Conservation (phyloP, 495 filamentous ascomycete genomes). For the Friedmanniomyces simplex region DNA sequence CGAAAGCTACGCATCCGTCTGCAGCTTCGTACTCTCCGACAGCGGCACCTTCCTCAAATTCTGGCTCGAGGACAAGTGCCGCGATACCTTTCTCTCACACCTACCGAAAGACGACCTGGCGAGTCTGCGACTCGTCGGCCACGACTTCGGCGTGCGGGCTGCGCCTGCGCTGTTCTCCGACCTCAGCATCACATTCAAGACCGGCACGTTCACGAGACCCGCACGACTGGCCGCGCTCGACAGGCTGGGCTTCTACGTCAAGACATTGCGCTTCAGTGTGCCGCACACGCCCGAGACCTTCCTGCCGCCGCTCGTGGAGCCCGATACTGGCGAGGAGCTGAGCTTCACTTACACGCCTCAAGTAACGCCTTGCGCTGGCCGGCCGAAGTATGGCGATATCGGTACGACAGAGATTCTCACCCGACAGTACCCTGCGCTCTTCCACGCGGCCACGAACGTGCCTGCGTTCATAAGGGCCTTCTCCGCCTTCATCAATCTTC, state of each 20-base stretch:
- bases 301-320: constrained; percentile 63
- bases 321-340: constrained; percentile 57
- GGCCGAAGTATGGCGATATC: constrained; percentile 52
- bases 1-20: constrained; percentile 24
- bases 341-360: constrained; percentile 66
- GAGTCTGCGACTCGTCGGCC: constrained; percentile 43
- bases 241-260: constrained; percentile 60
- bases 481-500: constrained; percentile 48
- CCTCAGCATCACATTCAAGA: constrained; percentile 53
- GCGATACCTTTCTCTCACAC: constrained; percentile 34
- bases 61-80: constrained; percentile 39
- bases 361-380: constrained; percentile 23
- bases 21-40: constrained; percentile 31
- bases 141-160: constrained; percentile 38
- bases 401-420: constrained; percentile 58
- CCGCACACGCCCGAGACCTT: constrained; percentile 62
- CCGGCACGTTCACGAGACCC: constrained; percentile 58
- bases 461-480: constrained; percentile 65
- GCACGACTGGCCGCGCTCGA: constrained; percentile 56
- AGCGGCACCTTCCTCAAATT: constrained; percentile 38
- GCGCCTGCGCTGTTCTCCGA: constrained; percentile 43
- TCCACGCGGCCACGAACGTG: constrained; percentile 76
- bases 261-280: constrained; percentile 58
- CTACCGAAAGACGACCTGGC: constrained; percentile 35
- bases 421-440: constrained; percentile 69